A percentile compares a stretch with the other conserved stretches of the same genome.
Evolutionary conservation across 441 rosid genomes (phyloP).

Genomic region (Biscutella laevigata): DNA sequence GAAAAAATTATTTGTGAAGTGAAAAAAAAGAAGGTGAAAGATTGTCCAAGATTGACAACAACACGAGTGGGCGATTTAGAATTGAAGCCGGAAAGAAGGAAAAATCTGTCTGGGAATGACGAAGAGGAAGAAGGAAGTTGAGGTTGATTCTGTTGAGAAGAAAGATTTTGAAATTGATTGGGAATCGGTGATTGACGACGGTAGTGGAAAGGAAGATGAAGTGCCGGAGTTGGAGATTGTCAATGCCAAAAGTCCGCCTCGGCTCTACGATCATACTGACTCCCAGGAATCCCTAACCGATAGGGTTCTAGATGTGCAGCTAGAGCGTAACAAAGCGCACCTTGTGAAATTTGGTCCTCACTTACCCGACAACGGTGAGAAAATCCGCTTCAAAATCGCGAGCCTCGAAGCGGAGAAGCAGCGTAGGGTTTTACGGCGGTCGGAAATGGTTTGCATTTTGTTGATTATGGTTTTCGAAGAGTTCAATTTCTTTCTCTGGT

Average conservation of each 20-base stretch:
- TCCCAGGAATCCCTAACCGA: conserved; percentile 21
- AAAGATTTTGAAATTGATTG: conserved; percentile 38
- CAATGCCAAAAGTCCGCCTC: not conserved
- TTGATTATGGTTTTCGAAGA: too few relatives aligned
- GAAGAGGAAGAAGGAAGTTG: not conserved
- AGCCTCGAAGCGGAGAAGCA: conserved; percentile 41
- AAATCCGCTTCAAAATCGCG: conserved; percentile 25
- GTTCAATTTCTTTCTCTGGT: too few relatives aligned
- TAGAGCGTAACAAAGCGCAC: conserved; percentile 25
- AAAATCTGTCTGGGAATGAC: not conserved
- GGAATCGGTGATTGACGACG: conserved; percentile 17
- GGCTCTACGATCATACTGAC: conserved; percentile 26
- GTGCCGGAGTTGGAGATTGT: conserved; percentile 30
- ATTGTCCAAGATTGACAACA: not conserved
- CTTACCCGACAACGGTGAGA: conserved; percentile 51
- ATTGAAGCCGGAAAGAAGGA: not conserved
- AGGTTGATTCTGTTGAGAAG: conserved; percentile 9
- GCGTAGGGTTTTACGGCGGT: conserved; percentile 29
- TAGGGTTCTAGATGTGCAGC: conserved; percentile 28
- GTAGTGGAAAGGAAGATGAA: conserved; percentile 22
- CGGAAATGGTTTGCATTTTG: conserved; percentile 27
- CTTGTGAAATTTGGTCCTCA: not conserved
- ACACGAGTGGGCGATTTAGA: not conserved
- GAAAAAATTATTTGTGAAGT: too few relatives aligned
- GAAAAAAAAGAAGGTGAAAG: too few relatives aligned